Percentiles rank a stretch among this genome's conserved stretches.
Conservation (phyloP, 208 protist species). For the Balamuthia mandrillaris region DNA sequence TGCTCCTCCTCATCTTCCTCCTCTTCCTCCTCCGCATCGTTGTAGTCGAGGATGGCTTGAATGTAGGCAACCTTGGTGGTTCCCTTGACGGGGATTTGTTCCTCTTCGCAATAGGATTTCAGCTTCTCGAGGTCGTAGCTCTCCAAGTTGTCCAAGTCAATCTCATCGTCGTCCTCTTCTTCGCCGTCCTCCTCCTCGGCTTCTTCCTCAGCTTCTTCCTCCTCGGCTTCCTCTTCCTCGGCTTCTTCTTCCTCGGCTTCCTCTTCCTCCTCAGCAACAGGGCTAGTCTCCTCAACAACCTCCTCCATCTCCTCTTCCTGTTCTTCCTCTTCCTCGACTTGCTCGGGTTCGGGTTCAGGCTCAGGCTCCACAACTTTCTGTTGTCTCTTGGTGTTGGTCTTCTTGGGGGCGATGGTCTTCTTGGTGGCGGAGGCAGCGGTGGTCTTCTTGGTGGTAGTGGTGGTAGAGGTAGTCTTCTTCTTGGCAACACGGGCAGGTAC, state of each 20-base stretch:
- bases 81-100: not conserved
- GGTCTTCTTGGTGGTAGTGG: not conserved
- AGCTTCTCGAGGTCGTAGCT: not conserved
- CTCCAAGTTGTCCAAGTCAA: conserved; percentile 25
- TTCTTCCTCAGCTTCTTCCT: not conserved
- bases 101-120: conserved; percentile 2
- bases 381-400: too few species aligned
- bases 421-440: not conserved
- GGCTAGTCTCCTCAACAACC: not conserved
- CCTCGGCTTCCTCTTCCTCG: not conserved
- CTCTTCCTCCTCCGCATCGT: too few species aligned
- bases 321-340: too few species aligned
- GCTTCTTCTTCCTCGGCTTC: not conserved
- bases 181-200: not conserved
- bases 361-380: not conserved
- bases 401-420: too few species aligned
- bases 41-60: conserved; percentile 19
- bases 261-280: not conserved
- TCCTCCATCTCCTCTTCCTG: not conserved
- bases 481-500: too few species aligned
- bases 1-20: too few species aligned
- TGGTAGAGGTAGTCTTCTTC: not conserved
- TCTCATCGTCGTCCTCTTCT: not conserved
- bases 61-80: conserved; percentile 2
- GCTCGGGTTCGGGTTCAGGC: not conserved